phyloP scores from a whole-genome alignment of 257 asterid species.

The Scutellaria baicalensis region DNA sequence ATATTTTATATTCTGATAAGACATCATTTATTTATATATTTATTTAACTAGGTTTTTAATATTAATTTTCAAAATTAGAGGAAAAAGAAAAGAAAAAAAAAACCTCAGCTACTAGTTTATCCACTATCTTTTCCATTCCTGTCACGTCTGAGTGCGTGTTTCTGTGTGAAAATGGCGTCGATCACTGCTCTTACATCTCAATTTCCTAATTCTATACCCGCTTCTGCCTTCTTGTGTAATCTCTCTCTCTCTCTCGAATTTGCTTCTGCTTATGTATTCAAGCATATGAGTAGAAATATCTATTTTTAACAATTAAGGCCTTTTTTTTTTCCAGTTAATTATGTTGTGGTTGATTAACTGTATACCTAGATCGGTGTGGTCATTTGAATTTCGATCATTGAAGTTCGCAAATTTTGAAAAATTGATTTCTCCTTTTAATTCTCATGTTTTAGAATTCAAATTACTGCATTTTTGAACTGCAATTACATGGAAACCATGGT shows the following conservation, averaged over 20 bases:
- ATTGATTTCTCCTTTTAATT: background rate
- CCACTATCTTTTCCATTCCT: conserved; percentile 1
- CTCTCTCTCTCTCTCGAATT: background rate
- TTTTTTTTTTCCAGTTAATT: background rate
- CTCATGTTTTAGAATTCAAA: background rate
- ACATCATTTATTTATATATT: no score
- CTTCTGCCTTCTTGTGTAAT: conserved; percentile 8
- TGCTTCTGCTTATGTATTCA: background rate
- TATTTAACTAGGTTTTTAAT: no score
- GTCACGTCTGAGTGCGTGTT: conserved; percentile 9
- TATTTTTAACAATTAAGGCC: background rate
- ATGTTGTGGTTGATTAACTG: background rate
- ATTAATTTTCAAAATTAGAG: background rate
- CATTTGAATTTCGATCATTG: background rate
- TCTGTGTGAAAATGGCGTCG: conserved; percentile 23
- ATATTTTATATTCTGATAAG: no score
- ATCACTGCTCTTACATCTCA: conserved; percentile 17
- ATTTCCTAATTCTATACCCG: conserved; percentile 4
- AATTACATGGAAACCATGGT: background rate
- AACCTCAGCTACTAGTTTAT: background rate
- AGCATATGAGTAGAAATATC: background rate
- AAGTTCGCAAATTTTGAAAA: background rate
- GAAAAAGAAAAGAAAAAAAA: no score
- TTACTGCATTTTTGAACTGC: background rate
- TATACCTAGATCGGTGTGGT: background rate